Conservation (phyloP, 192 early-diverging fungal genomes). For the Coemansia sp. region DNA sequence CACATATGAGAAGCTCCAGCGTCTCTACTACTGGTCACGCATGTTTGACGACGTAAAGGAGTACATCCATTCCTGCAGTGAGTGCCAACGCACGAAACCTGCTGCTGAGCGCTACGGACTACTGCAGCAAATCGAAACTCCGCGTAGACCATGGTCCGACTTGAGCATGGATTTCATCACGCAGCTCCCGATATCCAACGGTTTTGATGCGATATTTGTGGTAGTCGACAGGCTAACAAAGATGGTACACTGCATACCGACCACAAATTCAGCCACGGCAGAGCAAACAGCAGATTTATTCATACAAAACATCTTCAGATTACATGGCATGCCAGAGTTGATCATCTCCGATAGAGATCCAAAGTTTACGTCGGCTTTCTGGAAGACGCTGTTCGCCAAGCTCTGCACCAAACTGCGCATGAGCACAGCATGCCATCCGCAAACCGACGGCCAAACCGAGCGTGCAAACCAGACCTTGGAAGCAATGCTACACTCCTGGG, state of each 20-base stretch:
- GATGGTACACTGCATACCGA: constrained; percentile 8
- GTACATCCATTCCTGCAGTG: constrained; percentile 1
- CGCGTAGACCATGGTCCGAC: constrained; percentile 7
- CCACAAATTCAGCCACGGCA: neutral
- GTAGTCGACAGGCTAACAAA: constrained; percentile 13
- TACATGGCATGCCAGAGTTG: neutral
- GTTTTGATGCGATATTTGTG: constrained; percentile 10
- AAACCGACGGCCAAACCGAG: constrained; percentile 4
- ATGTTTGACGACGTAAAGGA: constrained; percentile 11
- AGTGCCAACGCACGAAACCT: neutral
- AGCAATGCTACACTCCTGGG: constrained; percentile 30
- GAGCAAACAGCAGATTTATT: neutral
- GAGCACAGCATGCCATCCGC: constrained; percentile 4
- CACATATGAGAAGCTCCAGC: constrained; percentile 4
- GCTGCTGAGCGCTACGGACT: neutral
- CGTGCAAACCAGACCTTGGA: constrained; percentile 2
- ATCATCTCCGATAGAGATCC: neutral
- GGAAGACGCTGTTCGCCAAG: neutral
- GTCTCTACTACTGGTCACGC: constrained; percentile 7
- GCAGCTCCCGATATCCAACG: constrained; percentile 3
- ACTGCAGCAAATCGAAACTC: neutral
- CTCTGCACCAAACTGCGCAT: neutral
- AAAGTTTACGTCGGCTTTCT: constrained; percentile 2
- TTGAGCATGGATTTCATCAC: constrained; percentile 26
- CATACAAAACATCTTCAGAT: neutral